Percentiles rank a stretch among this genome's conserved stretches.
These are phyloP conservation scores for Corymbia citriodora DNA, from an alignment of 441 rosid species.

Conservation along the genomic window DNA sequence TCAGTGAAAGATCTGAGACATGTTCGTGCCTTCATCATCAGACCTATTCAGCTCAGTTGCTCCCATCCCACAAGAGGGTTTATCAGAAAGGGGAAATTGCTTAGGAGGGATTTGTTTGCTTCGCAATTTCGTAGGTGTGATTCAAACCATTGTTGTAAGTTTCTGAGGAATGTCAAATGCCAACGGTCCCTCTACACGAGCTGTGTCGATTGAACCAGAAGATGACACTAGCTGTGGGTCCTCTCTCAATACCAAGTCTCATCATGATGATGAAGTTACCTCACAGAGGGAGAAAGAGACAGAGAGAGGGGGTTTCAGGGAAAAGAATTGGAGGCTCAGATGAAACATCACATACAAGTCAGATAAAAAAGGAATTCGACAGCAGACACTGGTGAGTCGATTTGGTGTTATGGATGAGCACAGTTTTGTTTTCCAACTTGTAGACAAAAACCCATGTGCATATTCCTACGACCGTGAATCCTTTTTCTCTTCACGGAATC, in stretches of 20 bases:
- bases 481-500: background rate
- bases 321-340: background rate
- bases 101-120: background rate
- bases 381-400: background rate
- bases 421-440: background rate
- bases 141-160: background rate
- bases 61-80: background rate
- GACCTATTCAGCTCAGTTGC: background rate
- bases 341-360: background rate
- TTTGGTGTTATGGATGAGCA: background rate
- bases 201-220: background rate
- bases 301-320: background rate
- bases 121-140: background rate
- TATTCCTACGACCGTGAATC: background rate
- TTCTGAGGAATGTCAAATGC: background rate
- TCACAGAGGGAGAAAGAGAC: background rate
- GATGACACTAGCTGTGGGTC: background rate
- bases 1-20: background rate
- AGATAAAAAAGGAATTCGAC: background rate
- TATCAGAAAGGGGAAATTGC: background rate
- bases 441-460: background rate
- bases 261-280: background rate
- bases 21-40: background rate
- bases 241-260: background rate
- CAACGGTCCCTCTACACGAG: background rate